Base-by-base conservation (phyloP, 1,284 basidiomycete species). In the Malassezia equina region DNA sequence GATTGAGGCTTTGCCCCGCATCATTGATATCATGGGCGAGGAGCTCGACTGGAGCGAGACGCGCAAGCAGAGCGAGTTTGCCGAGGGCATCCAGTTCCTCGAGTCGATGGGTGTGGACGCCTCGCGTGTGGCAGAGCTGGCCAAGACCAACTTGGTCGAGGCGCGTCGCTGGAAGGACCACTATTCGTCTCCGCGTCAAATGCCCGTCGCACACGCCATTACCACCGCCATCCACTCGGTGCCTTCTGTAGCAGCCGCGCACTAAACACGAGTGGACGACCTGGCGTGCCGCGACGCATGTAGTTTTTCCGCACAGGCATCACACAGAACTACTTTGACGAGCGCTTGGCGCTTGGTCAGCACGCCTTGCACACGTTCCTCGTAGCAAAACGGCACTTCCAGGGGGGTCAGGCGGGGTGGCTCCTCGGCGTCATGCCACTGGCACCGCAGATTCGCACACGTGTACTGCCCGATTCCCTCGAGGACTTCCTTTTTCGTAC, bases 1-100 rank as follows among this genome's bases (percentile, higher is more conserved):
- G 0, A 81, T 93, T 48, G 83, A 86, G 47, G 82, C 85, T 0
- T 81, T 96, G 54, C 90, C 91, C 1, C 81, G 82, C 34, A 84
- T 96, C 51, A 84, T 94, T 59, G 87, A 90, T 55, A 86, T 94
- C 73, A 94, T 96, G 90, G 82, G 83, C 25, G 81, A 82, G 50
- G 90, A 94, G 75, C 81, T 90, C 19, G 80, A 81, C 27, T 95
- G 91, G 91, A 79, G 81, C 62, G 74, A 76, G 28, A 69, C 76
- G 49, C 79, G 82, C 60, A 80, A 82, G 65, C 75, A 78, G 58
- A 67, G 79, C 46, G 83, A 80, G 47, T 71, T 64, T 55, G 47
- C 48, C 2, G 63, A 69, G n/a, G 44, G 60, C 36, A 56, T 73
- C 15, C 57, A 61, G 1, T 78, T 76, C 62, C 63, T 78, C 34